phyloP scores from a whole-genome alignment of 768 basidiomycete genomes.

The Russula sp. region DNA sequence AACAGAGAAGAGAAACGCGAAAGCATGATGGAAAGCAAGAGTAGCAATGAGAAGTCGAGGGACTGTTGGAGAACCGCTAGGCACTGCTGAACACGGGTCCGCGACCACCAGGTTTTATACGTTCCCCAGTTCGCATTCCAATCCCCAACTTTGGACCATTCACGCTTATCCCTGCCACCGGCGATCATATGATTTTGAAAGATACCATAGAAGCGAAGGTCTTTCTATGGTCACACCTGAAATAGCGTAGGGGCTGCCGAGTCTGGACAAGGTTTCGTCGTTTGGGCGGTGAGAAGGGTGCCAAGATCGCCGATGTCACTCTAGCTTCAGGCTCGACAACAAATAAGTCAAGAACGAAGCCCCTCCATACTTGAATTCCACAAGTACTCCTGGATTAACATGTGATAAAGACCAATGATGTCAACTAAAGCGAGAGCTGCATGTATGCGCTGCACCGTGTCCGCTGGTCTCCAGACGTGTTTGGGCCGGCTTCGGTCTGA shows the following conservation, averaged over 20 bases:
- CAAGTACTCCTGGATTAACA: too few relatives aligned
- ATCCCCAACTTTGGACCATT: background rate
- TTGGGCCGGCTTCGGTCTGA: too few relatives aligned
- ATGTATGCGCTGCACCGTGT: too few relatives aligned
- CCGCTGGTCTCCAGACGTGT: too few relatives aligned
- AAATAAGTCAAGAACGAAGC: too few relatives aligned
- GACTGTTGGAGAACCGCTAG: slow-evolving; percentile 15
- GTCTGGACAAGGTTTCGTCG: too few relatives aligned
- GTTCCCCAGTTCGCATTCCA: background rate
- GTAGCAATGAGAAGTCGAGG: slow-evolving; percentile 5
- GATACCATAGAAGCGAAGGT: background rate
- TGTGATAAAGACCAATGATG: too few relatives aligned
- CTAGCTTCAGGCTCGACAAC: too few relatives aligned
- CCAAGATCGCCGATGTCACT: too few relatives aligned
- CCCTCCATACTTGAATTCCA: too few relatives aligned
- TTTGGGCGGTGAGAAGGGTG: too few relatives aligned
- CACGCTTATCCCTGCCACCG: background rate
- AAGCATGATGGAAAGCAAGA: slow-evolving; percentile 15
- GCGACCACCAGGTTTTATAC: slow-evolving; percentile 2
- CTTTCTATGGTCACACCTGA: background rate
- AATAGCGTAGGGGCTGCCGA: background rate
- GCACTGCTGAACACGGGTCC: slow-evolving; percentile 6
- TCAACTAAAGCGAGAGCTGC: too few relatives aligned
- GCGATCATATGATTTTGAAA: background rate
- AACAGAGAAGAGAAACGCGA: slow-evolving; percentile 13